Conservation (phyloP, 768 basidiomycete species). For the Cystofilobasidium capitatum region DNA sequence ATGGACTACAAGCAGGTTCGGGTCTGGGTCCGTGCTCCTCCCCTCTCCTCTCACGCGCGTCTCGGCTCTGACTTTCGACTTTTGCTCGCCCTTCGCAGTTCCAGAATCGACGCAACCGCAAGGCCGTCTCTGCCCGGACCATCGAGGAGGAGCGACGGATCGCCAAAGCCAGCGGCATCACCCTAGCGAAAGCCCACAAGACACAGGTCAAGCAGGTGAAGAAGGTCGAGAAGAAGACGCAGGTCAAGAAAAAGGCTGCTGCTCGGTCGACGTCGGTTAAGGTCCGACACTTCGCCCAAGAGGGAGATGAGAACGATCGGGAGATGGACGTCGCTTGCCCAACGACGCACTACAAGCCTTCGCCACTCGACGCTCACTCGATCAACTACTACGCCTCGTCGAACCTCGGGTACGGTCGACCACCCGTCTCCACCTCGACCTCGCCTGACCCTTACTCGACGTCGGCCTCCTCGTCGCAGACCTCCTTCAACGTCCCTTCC, state of each 20-base stretch:
- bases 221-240: not conserved
- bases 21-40: conserved; percentile 11
- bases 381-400: conserved; percentile 1
- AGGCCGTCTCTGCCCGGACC: not conserved
- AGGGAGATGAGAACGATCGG: not conserved
- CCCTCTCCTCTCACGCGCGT: not conserved
- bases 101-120: conserved; percentile 22
- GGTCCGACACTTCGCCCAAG: not conserved
- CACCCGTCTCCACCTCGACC: not conserved
- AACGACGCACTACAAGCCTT: not conserved
- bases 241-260: not conserved
- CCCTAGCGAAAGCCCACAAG: not conserved
- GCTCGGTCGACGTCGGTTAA: not conserved
- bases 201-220: not conserved
- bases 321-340: not conserved
- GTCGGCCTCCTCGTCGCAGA: not conserved
- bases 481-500: not conserved
- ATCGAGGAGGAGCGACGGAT: conserved; percentile 8
- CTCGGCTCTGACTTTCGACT: not conserved
- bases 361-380: not conserved
- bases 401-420: not conserved
- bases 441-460: not conserved
- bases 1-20: conserved; percentile 24
- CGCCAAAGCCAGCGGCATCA: not conserved
- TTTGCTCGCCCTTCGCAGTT: not conserved